phyloP scores from a whole-genome alignment of 257 asterid genomes.

The Solanum pimpinellifolium region DNA sequence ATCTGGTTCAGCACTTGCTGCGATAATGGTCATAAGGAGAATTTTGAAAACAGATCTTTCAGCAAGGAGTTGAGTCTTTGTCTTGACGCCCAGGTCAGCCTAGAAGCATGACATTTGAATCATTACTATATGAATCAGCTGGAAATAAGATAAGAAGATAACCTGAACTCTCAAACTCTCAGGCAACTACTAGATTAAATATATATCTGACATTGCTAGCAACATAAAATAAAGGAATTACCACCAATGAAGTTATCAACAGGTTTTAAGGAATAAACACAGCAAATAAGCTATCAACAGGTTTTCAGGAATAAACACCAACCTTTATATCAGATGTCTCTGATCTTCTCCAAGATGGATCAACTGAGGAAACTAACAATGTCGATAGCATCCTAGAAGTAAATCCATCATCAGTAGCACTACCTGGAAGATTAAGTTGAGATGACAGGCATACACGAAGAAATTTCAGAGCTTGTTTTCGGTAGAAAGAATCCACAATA shows the following conservation, averaged over 20 bases:
- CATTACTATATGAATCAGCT: not conserved
- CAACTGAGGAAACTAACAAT: conserved; percentile 70
- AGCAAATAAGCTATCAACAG: not conserved
- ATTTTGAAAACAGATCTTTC: conserved; percentile 93
- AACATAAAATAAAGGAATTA: not conserved
- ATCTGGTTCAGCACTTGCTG: conserved; percentile 89
- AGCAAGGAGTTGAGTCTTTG: conserved; percentile 99
- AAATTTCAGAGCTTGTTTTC: conserved; percentile 87
- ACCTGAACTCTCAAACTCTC: not conserved
- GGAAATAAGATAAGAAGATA: not conserved
- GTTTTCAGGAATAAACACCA: conserved; percentile 1
- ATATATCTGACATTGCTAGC: not conserved
- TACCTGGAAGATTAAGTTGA: conserved; percentile 95
- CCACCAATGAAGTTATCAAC: not conserved
- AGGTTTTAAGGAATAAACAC: not conserved
- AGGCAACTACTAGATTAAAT: not conserved
- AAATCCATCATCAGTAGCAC: conserved; percentile 62
- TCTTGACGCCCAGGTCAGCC: conserved; percentile 99
- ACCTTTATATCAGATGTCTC: conserved; percentile 91
- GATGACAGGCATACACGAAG: conserved; percentile 93
- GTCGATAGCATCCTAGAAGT: conserved; percentile 58
- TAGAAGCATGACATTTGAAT: conserved; percentile 24
- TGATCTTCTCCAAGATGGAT: conserved; percentile 81
- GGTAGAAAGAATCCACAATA: conserved; percentile 60
- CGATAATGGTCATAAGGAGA: conserved; percentile 86